These are phyloP conservation scores for Amoebophrya sp. DNA, from an alignment of 169 alveolate genomes.

Conservation along the genomic window DNA sequence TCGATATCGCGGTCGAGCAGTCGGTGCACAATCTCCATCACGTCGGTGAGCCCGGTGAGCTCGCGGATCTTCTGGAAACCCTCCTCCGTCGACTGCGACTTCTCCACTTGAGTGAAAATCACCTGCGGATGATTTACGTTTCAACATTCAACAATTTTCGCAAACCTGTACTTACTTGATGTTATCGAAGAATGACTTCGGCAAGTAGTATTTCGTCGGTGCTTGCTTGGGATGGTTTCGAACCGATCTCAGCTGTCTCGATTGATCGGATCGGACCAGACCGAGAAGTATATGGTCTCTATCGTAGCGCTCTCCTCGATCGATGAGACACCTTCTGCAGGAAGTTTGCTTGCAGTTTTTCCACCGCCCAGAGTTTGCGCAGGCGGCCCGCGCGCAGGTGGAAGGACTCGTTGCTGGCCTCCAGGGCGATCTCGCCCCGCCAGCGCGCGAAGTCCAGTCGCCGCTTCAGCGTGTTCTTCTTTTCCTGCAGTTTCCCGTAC, in stretches of 20 bases:
- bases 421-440: conserved; percentile 7
- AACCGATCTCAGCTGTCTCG: no score
- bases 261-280: no score
- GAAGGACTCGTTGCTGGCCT: conserved; percentile 14
- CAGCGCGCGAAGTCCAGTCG: neutral
- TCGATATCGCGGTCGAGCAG: conserved; percentile 9
- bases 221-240: no score
- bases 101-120: no score
- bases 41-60: conserved; percentile 15
- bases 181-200: no score
- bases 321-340: conserved; percentile 9
- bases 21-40: conserved; percentile 18
- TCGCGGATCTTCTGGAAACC: conserved; percentile 18
- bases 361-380: conserved; percentile 17
- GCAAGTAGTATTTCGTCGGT: no score
- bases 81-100: conserved; percentile 11
- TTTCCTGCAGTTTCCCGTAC: neutral
- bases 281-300: no score
- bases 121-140: no score
- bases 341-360: conserved; percentile 5
- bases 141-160: no score
- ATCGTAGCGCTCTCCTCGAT: no score
- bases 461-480: neutral
- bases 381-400: conserved; percentile 10
- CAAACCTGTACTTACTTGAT: no score